Base-by-base conservation (phyloP, 2,329 filamentous ascomycete species). In the Diaporthe longicolla region DNA sequence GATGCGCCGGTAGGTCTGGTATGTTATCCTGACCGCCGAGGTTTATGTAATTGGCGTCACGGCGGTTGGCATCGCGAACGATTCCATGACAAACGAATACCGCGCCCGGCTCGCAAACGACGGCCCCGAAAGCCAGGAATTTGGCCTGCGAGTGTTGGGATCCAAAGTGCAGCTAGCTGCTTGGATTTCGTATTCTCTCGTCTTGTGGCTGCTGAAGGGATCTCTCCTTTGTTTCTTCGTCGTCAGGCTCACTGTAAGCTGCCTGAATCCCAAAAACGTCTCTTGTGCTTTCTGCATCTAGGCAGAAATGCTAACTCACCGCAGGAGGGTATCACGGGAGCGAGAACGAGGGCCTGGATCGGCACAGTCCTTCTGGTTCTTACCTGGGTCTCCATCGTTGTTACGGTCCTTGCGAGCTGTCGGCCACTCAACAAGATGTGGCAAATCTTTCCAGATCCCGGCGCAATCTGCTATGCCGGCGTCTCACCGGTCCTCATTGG, bases 371-470 rank as follows among this genome's bases (percentile, higher is more conserved):
- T 90, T 48, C 84, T 91, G 45, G 81, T 81, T 0, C 76, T 76
- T 3, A 90, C 87, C 5, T 91, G 87, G 76, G 71, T 90, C 37
- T 83, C 83, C 0, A 85, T 86, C 7, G 80, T 89, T 37, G 81
- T 87, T 45, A 86, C 86, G 4, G 84, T 90, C 48, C 83, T 90
- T 19, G 81, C 88, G 4, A 85, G 85, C 10, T 92, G 90, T 76
- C 83, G 83, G 32, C 89, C 89, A 0, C 85, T 91, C 70, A 76
- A 82, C 35, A 85, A 84, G 52, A 88, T 89, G 77, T 92, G 89
- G 89, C 89, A 91, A 79, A 90, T 92, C 65, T 82, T 86, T 70
- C 90, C 90, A 0, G 80, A 91, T 40, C 89, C 89, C 0, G 89
- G 89, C 15, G 85, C 87, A 89, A 78, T 63, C 26, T 75, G 74